Conservation (phyloP, 208 protist genomes). For the Angomonas ambiguus region DNA sequence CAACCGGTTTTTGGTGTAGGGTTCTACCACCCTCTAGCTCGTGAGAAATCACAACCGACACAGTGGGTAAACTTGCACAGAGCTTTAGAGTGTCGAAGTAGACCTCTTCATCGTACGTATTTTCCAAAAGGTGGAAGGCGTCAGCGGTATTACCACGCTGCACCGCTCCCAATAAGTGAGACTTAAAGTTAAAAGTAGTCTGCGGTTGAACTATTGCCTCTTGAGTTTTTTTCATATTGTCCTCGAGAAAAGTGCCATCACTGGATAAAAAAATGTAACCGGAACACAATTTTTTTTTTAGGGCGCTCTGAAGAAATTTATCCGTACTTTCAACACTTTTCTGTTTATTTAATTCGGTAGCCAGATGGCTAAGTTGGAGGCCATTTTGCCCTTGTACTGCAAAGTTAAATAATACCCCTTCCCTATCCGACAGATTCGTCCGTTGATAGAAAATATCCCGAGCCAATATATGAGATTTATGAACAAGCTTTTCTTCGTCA, state of each 20-base stretch:
- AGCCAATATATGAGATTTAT: too few relatives aligned
- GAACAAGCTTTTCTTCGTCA: too few relatives aligned
- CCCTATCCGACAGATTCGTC: too few relatives aligned
- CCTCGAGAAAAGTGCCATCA: not conserved
- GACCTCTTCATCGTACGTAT: not conserved
- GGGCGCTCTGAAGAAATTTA: too few relatives aligned
- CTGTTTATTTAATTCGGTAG: too few relatives aligned
- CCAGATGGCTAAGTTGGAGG: too few relatives aligned
- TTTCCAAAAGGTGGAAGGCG: conserved; percentile 2
- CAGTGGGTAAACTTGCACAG: not conserved
- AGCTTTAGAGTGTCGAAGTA: not conserved
- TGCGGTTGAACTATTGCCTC: not conserved
- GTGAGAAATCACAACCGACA: not conserved
- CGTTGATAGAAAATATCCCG: too few relatives aligned
- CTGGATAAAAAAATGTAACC: too few relatives aligned
- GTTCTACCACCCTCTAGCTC: not conserved
- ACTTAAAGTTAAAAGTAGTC: not conserved
- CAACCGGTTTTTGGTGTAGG: not conserved
- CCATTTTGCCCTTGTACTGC: too few relatives aligned
- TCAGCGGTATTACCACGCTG: not conserved
- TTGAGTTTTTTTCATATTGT: not conserved
- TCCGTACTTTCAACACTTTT: too few relatives aligned
- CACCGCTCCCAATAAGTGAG: not conserved
- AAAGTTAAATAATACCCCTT: too few relatives aligned
- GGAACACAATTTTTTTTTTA: too few relatives aligned